These are phyloP conservation scores for Chaetomiaceae sp. DNA, from an alignment of 2,329 filamentous ascomycete genomes.

Conservation along the genomic window DNA sequence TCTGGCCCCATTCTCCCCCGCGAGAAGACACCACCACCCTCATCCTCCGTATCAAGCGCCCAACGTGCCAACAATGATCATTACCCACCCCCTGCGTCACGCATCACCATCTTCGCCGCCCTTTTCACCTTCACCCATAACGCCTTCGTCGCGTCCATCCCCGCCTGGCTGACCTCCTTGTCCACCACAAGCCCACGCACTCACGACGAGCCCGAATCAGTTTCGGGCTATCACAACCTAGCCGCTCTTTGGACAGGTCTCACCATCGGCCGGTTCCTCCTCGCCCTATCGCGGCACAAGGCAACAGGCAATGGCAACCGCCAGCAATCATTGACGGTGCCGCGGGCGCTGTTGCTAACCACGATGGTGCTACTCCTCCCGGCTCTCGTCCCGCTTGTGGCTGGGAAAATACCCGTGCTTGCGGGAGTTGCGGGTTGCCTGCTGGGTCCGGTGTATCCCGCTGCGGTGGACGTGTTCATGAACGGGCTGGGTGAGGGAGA, in stretches of 20 bases:
- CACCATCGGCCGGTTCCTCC: too few relatives aligned
- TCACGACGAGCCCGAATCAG: not conserved
- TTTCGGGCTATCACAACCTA: not conserved
- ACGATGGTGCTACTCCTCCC: too few relatives aligned
- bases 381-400: slow-evolving; percentile 54
- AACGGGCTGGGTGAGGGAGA: slow-evolving; percentile 38
- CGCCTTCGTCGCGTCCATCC: slow-evolving; percentile 77
- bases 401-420: slow-evolving; percentile 45
- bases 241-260: not conserved
- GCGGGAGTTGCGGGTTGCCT: slow-evolving; percentile 69
- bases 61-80: not conserved
- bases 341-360: too few relatives aligned
- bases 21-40: too few relatives aligned
- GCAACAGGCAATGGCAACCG: too few relatives aligned
- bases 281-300: too few relatives aligned
- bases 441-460: slow-evolving; percentile 76
- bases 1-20: too few relatives aligned
- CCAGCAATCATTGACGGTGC: too few relatives aligned
- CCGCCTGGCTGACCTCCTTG: slow-evolving; percentile 83
- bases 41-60: too few relatives aligned
- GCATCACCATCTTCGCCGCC: slow-evolving; percentile 57
- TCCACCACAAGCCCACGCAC: too few relatives aligned
- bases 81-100: not conserved
- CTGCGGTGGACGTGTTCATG: slow-evolving; percentile 55
- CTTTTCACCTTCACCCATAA: slow-evolving; percentile 85